These are phyloP conservation scores for Amphibolis antarctica DNA, from an alignment of 106 monocot genomes.

Conservation along the genomic window DNA sequence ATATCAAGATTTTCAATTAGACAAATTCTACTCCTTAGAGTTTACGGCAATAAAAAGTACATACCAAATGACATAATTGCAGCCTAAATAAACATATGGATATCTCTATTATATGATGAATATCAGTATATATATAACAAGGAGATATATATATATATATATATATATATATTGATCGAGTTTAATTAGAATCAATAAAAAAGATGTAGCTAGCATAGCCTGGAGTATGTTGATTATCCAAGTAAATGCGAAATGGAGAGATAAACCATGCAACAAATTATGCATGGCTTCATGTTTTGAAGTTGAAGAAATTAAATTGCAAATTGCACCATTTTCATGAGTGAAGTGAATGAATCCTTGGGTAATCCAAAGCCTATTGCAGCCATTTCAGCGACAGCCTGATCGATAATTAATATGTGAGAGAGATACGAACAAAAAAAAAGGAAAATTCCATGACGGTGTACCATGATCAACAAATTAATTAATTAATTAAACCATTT, in stretches of 20 bases:
- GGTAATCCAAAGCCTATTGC: slow-evolving; percentile 86
- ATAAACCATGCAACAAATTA: background rate
- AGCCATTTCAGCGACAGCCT: slow-evolving; percentile 93
- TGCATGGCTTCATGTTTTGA: background rate
- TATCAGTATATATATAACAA: no score
- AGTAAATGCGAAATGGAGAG: background rate
- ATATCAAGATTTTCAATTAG: no score
- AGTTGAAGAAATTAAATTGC: background rate
- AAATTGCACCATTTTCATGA: slow-evolving; percentile 76
- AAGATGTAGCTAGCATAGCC: no score
- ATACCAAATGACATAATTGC: no score
- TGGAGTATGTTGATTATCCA: background rate
- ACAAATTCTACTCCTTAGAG: no score
- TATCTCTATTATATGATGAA: no score
- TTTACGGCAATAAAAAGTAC: no score
- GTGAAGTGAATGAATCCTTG: slow-evolving; percentile 81
- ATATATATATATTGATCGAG: no score
- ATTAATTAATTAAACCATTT: no score
- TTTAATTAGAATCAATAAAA: no score
- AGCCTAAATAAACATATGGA: no score
- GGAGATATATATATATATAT: no score
- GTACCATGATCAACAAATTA: background rate
- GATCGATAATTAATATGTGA: background rate
- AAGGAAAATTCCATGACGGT: background rate
- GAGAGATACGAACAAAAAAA: background rate